phyloP scores from a whole-genome alignment of 164 flowering plant species.

The Stephania yunnanensis region DNA sequence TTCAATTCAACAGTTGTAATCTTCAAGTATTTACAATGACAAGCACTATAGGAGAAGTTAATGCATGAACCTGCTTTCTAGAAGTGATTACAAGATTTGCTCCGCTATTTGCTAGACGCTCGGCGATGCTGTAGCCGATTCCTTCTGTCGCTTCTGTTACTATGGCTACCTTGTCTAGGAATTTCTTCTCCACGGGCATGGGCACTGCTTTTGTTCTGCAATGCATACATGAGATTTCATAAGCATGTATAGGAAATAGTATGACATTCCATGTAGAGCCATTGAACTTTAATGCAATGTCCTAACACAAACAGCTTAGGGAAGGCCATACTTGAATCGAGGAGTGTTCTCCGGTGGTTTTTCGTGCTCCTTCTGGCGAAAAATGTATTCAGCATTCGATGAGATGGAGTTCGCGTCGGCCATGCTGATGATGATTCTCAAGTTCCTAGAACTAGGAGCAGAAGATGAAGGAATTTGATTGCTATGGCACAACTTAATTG shows the following conservation, averaged over 20 bases:
- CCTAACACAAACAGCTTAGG: not conserved
- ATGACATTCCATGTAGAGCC: too few relatives aligned
- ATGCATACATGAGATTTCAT: not conserved
- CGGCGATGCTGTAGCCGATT: not conserved
- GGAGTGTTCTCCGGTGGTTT: not conserved
- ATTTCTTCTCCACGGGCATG: conserved; percentile 10
- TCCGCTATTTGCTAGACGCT: not conserved
- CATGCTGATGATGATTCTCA: not conserved
- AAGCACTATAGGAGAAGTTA: too few relatives aligned
- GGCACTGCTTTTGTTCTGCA: not conserved
- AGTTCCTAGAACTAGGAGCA: not conserved
- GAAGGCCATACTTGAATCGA: not conserved
- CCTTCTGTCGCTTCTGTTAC: not conserved
- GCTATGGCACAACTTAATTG: not conserved
- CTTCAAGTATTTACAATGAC: too few relatives aligned
- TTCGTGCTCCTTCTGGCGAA: not conserved
- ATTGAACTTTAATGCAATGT: too few relatives aligned
- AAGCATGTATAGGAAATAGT: not conserved
- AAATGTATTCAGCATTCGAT: not conserved
- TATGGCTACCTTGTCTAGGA: too few relatives aligned
- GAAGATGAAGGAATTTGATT: not conserved
- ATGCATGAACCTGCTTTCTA: not conserved
- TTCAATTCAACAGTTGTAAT: too few relatives aligned
- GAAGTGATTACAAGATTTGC: not conserved
- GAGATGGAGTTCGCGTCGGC: not conserved